Percentiles rank a stretch among this genome's conserved stretches.
These are phyloP conservation scores for Boletellus ananas DNA, from an alignment of 768 basidiomycete species.

Conservation along the genomic window DNA sequence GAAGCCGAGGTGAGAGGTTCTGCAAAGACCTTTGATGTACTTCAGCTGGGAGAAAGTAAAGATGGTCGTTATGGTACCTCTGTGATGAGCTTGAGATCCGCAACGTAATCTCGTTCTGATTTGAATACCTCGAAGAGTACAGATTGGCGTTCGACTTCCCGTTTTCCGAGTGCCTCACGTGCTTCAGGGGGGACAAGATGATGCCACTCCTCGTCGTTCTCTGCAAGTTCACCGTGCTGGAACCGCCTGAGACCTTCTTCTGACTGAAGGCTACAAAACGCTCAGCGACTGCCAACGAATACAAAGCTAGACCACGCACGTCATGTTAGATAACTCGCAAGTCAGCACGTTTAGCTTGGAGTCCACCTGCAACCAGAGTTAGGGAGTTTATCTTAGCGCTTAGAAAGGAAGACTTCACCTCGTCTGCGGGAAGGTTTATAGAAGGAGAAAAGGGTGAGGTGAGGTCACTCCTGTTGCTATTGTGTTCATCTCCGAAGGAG, in stretches of 20 bases:
- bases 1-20: conserved; percentile 54
- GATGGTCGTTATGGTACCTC: conserved; percentile 43
- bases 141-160: conserved; percentile 82
- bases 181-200: conserved; percentile 72
- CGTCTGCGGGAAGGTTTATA: conserved; percentile 32
- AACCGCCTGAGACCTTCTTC: conserved; percentile 65
- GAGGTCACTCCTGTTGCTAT: conserved; percentile 15
- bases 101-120: conserved; percentile 83
- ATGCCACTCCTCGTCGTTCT: conserved; percentile 81
- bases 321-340: conserved; percentile 34
- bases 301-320: conserved; percentile 31
- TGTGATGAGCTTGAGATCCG: conserved; percentile 68
- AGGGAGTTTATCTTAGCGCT: conserved; percentile 4
- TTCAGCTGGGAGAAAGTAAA: conserved; percentile 1
- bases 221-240: conserved; percentile 60
- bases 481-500: conserved; percentile 11
- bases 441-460: conserved; percentile 36
- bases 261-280: conserved; percentile 47
- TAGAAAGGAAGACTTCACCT: conserved; percentile 35
- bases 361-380: conserved; percentile 24
- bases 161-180: conserved; percentile 62
- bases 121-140: conserved; percentile 88
- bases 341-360: conserved; percentile 27
- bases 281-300: conserved; percentile 9
- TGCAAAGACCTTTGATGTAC: conserved; percentile 60